These are phyloP conservation scores for Potentilla sterilis DNA, from an alignment of 306 rosid genomes.

Conservation along the genomic window DNA sequence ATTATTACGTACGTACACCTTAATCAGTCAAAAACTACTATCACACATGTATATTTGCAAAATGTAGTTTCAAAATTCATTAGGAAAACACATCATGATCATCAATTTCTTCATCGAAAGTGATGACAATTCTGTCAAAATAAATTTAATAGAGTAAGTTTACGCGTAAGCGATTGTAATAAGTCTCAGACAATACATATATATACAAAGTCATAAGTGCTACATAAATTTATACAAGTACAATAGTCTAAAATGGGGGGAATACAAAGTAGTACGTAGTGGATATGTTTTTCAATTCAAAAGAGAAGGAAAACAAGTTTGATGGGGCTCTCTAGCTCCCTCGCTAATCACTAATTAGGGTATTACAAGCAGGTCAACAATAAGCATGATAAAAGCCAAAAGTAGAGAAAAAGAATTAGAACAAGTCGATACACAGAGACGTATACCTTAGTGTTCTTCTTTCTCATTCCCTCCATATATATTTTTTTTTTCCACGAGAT, in stretches of 20 bases:
- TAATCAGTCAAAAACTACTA: not conserved
- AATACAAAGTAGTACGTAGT: not conserved
- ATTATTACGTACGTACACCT: not conserved
- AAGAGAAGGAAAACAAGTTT: not conserved
- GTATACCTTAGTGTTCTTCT: conserved; percentile 33
- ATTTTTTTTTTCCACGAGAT: conserved; percentile 16
- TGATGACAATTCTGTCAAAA: no score
- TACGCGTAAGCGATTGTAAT: no score
- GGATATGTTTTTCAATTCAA: not conserved
- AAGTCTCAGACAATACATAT: not conserved
- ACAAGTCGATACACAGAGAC: conserved; percentile 37
- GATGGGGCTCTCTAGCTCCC: not conserved
- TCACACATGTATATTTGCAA: not conserved
- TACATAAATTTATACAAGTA: not conserved
- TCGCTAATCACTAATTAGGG: not conserved
- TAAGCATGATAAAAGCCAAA: conserved; percentile 38
- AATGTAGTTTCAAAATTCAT: no score
- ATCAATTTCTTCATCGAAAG: no score
- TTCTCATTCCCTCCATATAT: not conserved
- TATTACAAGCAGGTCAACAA: conserved; percentile 30
- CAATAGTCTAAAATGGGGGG: no score
- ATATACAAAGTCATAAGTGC: not conserved
- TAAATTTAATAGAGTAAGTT: no score
- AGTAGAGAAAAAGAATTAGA: not conserved
- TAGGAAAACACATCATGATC: no score